phyloP scores from a whole-genome alignment of 352 stramenopile species.

The Phytopythium litorale region DNA sequence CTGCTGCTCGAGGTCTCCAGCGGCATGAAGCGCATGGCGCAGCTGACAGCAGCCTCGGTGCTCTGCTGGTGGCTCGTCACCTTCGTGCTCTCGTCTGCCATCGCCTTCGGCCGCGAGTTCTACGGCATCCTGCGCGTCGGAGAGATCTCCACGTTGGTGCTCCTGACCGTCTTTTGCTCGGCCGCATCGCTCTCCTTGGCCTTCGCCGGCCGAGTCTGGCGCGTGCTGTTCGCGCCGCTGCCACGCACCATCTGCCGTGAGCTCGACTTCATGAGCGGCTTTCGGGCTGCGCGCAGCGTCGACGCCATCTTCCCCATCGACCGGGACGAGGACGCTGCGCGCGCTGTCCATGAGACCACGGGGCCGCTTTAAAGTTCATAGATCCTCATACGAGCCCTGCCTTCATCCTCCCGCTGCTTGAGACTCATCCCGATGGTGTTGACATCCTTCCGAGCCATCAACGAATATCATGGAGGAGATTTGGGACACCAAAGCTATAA shows the following conservation, averaged over 20 bases:
- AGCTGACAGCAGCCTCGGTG: conserved; percentile 34
- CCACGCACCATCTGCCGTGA: conserved; percentile 48
- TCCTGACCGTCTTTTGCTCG: conserved; percentile 31
- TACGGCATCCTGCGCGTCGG: conserved; percentile 50
- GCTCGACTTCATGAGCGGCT: conserved; percentile 28
- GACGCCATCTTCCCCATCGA: conserved; percentile 43
- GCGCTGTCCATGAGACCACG: not conserved
- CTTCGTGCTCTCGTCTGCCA: conserved; percentile 39
- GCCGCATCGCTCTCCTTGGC: conserved; percentile 24
- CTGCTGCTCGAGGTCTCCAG: conserved; percentile 46
- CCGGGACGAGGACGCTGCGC: conserved; percentile 7
- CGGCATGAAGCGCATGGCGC: conserved; percentile 16
- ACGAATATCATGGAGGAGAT: too few species aligned
- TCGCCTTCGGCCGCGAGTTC: conserved; percentile 58
- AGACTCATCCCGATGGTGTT: too few species aligned
- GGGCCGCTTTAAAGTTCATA: not conserved
- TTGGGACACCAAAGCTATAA: not conserved
- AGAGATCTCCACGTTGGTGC: conserved; percentile 31
- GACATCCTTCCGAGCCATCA: too few species aligned
- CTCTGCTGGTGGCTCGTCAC: conserved; percentile 47
- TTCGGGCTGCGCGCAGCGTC: conserved; percentile 14
- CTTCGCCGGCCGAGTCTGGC: conserved; percentile 26
- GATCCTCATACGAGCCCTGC: too few species aligned
- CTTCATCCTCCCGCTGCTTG: too few species aligned
- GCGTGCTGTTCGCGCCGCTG: conserved; percentile 31